Conservation (phyloP, 140 eudicot species). For the Erigeron philadelphicus region DNA sequence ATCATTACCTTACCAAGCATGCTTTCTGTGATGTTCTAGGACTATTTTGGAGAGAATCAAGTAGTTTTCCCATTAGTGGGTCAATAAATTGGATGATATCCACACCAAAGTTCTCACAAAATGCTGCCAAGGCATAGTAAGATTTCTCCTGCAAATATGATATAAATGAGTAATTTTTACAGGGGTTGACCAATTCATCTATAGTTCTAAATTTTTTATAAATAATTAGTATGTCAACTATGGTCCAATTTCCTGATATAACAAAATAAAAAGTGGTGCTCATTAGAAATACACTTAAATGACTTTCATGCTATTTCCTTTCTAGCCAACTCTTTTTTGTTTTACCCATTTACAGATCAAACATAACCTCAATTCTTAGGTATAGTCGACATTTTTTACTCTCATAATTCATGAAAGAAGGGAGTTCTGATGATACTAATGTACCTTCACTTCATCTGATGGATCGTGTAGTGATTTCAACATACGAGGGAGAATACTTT, state of each 20-base stretch:
- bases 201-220: neutral
- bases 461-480: slow-evolving; percentile 69
- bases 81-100: slow-evolving; percentile 81
- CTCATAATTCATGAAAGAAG: neutral
- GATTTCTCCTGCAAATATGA: slow-evolving; percentile 69
- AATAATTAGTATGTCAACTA: neutral
- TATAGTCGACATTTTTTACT: neutral
- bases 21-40: slow-evolving; percentile 79
- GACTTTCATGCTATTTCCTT: no score
- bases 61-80: slow-evolving; percentile 69
- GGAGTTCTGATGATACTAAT: neutral
- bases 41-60: slow-evolving; percentile 63
- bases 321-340: no score
- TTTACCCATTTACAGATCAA: neutral
- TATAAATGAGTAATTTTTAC: neutral
- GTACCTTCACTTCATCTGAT: slow-evolving; percentile 89
- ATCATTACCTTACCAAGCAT: slow-evolving; percentile 78
- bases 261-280: neutral
- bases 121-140: slow-evolving; percentile 89
- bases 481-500: slow-evolving; percentile 68
- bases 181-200: neutral
- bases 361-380: neutral
- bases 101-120: slow-evolving; percentile 88
- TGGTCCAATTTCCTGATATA: neutral
- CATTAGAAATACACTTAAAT: no score